Conservation (phyloP, 1,284 basidiomycete species). For the Garcileccinum viscosum region DNA sequence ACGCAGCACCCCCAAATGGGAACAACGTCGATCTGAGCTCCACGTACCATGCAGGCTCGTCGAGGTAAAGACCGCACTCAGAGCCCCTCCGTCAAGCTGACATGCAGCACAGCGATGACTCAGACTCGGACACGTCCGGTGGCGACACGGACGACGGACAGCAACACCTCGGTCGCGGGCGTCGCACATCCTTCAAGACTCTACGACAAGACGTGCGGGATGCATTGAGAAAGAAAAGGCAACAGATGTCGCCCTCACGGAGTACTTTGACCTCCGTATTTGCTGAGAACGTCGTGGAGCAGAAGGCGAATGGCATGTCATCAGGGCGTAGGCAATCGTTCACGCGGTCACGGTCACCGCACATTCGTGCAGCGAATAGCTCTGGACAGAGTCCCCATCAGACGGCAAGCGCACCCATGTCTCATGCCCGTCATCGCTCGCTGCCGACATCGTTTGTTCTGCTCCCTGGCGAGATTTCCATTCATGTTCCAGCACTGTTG, state of each 20-base stretch:
- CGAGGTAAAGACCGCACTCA: neutral
- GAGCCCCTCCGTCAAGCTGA: neutral
- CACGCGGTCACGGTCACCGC: constrained; percentile 34
- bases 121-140: constrained; percentile 36
- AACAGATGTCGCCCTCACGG: constrained; percentile 29
- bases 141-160: constrained; percentile 41
- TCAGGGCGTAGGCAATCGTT: constrained; percentile 27
- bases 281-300: constrained; percentile 28
- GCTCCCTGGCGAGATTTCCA: constrained; percentile 32
- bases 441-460: constrained; percentile 17
- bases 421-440: constrained; percentile 34
- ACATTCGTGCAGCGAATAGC: constrained; percentile 19
- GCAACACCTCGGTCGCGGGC: constrained; percentile 32
- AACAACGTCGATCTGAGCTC: constrained; percentile 72
- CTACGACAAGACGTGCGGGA: constrained; percentile 31
- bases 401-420: constrained; percentile 12
- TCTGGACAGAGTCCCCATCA: constrained; percentile 29
- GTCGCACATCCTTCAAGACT: constrained; percentile 33
- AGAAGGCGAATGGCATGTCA: constrained; percentile 20
- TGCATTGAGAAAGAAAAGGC: constrained; percentile 37
- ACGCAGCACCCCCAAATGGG: constrained; percentile 33
- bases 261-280: constrained; percentile 27
- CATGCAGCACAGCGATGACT: constrained; percentile 33
- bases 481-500: constrained; percentile 26
- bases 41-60: constrained; percentile 83